Evolutionary conservation across 2,329 filamentous ascomycete species (phyloP).

Genomic region (Aspergillus texensis): DNA sequence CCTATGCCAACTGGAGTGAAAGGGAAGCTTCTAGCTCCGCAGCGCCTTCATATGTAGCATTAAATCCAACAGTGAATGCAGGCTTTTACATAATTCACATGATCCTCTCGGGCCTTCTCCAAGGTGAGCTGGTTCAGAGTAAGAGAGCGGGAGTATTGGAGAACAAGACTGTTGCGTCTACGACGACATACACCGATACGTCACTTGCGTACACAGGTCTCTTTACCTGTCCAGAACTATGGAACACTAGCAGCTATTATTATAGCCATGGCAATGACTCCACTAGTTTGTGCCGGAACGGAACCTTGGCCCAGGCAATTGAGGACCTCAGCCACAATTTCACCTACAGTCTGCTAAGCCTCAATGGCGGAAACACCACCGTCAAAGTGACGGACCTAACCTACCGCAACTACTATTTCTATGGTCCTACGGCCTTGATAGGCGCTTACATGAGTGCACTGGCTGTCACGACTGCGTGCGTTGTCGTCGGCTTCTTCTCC

Average conservation of each 20-base stretch:
- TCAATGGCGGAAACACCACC: conserved; percentile 11
- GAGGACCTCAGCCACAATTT: conserved; percentile 18
- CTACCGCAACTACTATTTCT: neutral
- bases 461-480: neutral
- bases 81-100: neutral
- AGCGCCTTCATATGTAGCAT: neutral
- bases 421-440: neutral
- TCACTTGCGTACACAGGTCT: neutral
- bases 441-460: neutral
- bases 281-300: conserved; percentile 10
- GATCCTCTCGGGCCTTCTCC: conserved; percentile 4
- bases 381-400: neutral
- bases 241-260: conserved; percentile 6
- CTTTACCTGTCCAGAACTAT: neutral
- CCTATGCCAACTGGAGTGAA: conserved; percentile 4
- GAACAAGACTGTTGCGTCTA: neutral
- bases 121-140: neutral
- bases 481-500: conserved; percentile 1
- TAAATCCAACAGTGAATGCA: neutral
- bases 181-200: neutral
- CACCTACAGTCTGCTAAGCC: conserved; percentile 17
- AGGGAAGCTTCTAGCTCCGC: neutral
- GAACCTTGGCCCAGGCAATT: conserved; percentile 12
- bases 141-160: neutral
- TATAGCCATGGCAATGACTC: neutral